phyloP scores from a whole-genome alignment of 75 land plant species.

The Picea glauca region DNA sequence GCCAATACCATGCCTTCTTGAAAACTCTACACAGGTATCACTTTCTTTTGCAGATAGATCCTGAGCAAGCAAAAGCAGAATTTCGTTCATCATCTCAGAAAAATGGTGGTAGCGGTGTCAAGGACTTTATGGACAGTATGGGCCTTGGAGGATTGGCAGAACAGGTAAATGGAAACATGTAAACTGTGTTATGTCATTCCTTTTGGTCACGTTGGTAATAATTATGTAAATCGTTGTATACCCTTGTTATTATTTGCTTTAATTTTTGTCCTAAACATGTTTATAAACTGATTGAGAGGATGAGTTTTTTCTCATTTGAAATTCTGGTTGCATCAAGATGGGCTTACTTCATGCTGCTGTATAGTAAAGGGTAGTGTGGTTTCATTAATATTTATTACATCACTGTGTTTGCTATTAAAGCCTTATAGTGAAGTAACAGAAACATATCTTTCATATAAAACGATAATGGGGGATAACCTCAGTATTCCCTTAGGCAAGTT shows the following conservation, averaged over 20 bases:
- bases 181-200: neutral
- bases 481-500: too few relatives aligned
- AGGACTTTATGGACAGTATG: slow-evolving; percentile 92
- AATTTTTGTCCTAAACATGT: neutral
- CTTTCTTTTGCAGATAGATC: slow-evolving; percentile 56
- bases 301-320: neutral
- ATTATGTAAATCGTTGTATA: neutral
- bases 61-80: slow-evolving; percentile 82
- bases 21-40: neutral
- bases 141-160: slow-evolving; percentile 83
- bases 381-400: neutral
- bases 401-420: too few relatives aligned
- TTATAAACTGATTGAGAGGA: neutral
- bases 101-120: slow-evolving; percentile 66
- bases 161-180: slow-evolving; percentile 41
- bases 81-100: slow-evolving; percentile 60
- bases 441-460: too few relatives aligned
- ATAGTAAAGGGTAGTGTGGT: neutral
- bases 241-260: neutral
- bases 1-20: neutral
- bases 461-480: too few relatives aligned
- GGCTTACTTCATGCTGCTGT: neutral
- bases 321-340: neutral
- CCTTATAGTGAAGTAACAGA: too few relatives aligned
- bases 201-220: neutral